Evolutionary conservation across 495 filamentous ascomycete species (phyloP).

Genomic region (Penicillium psychrofluorescens): DNA sequence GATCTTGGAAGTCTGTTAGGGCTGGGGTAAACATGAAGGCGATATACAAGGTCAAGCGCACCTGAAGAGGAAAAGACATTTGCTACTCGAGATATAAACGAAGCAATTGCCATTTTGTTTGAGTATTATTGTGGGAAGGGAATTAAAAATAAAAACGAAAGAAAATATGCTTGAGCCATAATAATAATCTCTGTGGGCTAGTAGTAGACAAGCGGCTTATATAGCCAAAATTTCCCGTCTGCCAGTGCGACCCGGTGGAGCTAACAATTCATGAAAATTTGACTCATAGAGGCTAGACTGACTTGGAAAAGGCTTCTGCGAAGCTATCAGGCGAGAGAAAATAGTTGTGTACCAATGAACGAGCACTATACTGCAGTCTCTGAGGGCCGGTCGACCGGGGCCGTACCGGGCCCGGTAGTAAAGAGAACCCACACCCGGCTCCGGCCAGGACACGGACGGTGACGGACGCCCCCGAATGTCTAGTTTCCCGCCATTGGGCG

Average conservation of each 20-base stretch:
- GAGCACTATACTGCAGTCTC: constrained; percentile 11
- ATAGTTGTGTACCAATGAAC: constrained; percentile 12
- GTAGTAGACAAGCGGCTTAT: too few relatives aligned
- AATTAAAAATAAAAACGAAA: not conserved
- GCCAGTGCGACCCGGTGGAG: constrained; percentile 7
- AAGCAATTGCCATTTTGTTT: too few relatives aligned
- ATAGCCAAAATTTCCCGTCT: not conserved
- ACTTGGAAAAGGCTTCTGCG: constrained; percentile 2
- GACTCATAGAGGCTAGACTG: constrained; percentile 15
- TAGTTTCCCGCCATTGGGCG: constrained; percentile 3
- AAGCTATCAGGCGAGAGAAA: constrained; percentile 13
- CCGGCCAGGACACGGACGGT: constrained; percentile 20
- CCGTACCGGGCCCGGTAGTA: constrained; percentile 16
- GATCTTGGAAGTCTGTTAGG: constrained; percentile 9
- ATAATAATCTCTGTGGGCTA: too few relatives aligned
- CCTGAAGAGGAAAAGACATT: constrained; percentile 7
- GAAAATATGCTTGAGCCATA: not conserved
- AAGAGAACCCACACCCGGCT: constrained; percentile 12
- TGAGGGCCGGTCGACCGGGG: not conserved
- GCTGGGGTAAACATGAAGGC: not conserved
- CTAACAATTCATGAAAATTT: constrained; percentile 3
- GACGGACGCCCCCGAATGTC: constrained; percentile 7
- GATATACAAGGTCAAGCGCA: constrained; percentile 1
- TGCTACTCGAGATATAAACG: constrained; percentile 1
- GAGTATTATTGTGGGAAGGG: not conserved